Base-by-base conservation (phyloP, 352 stramenopile species). In the Phytophthora pluvialis region DNA sequence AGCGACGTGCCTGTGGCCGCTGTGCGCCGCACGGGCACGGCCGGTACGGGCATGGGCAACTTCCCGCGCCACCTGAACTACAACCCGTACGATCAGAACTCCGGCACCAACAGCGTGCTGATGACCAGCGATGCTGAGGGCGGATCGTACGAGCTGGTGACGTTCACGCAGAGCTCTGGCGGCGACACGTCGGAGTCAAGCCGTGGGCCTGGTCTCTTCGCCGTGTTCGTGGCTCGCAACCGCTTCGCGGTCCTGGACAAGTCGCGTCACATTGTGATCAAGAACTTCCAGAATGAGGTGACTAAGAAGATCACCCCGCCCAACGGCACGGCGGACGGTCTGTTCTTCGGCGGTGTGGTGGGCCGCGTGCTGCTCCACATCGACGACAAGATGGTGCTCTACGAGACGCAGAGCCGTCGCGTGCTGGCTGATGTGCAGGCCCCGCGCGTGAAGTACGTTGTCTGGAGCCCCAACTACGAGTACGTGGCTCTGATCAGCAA, bases 201-300 rank as follows among this genome's bases (percentile, higher is more conserved):
- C 57, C 89, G 97, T 28, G 98, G 98, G 26, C 77, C 84, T 9
- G 98, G 94, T n/a, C 76, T 99, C 47, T 95, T 96, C 46, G 97
- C 93, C 29, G 96, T 99, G 16, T 99, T 99, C 73, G 86, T 99
- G 18, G 95, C 96, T 36, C 90, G 97, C 60, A 99, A 99, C 80
- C 91, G 97, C 56, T 99, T 99, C 67, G 97, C 97, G 16, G 93
- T 99, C 25, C 86, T 99, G 31, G 98, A 99, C 79, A 98, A 98
- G 71, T 96, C 84, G 60, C 83, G 87, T 26, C 86, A 99, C 76
- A 98, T 99, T 75, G 81, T 99, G 35, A 98, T 99, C 67, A 99
- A 99, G 82, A 99, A 99, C 78, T 91, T 99, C 55, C 91, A 98
- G 70, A 99, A 99, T 77, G 96, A 99, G 77, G 98, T 98, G 21